phyloP scores from a whole-genome alignment of 768 basidiomycete species.

The Termitomyces heimii region DNA sequence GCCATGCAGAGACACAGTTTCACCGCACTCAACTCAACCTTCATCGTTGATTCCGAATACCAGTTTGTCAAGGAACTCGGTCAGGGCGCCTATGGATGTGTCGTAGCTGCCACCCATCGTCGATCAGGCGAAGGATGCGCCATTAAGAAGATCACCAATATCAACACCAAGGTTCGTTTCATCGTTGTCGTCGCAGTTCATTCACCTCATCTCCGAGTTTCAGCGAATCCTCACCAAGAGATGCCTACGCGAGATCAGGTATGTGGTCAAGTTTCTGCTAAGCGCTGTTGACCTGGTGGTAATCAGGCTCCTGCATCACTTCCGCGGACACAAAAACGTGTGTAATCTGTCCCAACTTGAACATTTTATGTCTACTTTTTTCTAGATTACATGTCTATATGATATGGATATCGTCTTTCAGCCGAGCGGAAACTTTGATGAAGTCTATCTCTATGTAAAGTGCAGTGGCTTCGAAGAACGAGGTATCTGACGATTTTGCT shows the following conservation, averaged over 20 bases:
- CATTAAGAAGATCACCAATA: conserved; percentile 95
- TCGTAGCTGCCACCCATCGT: conserved; percentile 80
- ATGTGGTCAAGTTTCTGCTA: conserved; percentile 16
- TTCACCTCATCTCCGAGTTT: background rate
- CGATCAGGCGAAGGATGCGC: conserved; percentile 84
- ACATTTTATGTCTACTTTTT: conserved; percentile 4
- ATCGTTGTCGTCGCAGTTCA: background rate
- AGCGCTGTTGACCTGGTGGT: conserved; percentile 3
- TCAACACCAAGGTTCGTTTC: conserved; percentile 69
- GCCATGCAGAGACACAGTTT: conserved; percentile 72
- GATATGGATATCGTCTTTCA: conserved; percentile 99
- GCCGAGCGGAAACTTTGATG: conserved; percentile 87
- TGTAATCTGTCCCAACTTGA: conserved; percentile 16
- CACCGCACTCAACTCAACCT: conserved; percentile 78
- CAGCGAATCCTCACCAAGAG: conserved; percentile 95
- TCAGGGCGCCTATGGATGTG: conserved; percentile 92
- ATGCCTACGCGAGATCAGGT: conserved; percentile 94
- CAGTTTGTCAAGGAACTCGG: conserved; percentile 96
- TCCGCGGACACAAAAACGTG: conserved; percentile 98
- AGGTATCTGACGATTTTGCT: conserved; percentile 3
- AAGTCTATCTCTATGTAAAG: conserved; percentile 88
- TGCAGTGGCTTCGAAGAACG: background rate
- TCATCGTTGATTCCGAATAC: conserved; percentile 85
- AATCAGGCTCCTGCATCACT: conserved; percentile 85
- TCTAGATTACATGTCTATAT: conserved; percentile 90